Conservation (phyloP, 1,139 yeast genomes). For the Debaryomyces nepalensis region DNA sequence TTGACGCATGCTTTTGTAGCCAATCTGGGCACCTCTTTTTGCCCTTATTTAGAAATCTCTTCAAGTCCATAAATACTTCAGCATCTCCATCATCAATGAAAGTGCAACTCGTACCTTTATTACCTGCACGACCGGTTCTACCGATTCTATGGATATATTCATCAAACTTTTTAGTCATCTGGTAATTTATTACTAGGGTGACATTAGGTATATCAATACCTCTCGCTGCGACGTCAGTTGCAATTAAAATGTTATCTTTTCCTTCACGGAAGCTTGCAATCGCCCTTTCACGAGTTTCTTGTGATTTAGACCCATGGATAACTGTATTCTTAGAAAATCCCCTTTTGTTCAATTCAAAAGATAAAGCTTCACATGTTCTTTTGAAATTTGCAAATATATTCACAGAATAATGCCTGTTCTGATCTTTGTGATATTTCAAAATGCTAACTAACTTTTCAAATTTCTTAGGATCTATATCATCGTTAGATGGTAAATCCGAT, state of each 20-base stretch:
- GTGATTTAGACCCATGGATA: constrained; percentile 87
- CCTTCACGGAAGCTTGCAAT: constrained; percentile 66
- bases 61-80: constrained; percentile 56
- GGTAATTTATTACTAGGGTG: constrained; percentile 81
- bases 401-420: constrained; percentile 47
- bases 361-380: constrained; percentile 69
- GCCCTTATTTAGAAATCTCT: constrained; percentile 53
- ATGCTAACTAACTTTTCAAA: constrained; percentile 30
- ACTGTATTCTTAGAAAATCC: constrained; percentile 57
- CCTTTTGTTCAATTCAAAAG: constrained; percentile 48
- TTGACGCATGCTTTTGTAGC: constrained; percentile 40
- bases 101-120: constrained; percentile 73
- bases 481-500: constrained; percentile 18
- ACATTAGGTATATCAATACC: constrained; percentile 93
- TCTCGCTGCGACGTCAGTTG: constrained; percentile 96
- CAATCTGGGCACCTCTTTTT: constrained; percentile 57
- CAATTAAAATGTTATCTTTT: constrained; percentile 68
- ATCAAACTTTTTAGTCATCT: constrained; percentile 77
- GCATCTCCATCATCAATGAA: constrained; percentile 65
- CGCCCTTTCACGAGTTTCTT: constrained; percentile 85
- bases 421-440: constrained; percentile 25
- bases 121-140: constrained; percentile 95
- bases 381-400: constrained; percentile 84
- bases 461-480: constrained; percentile 30
- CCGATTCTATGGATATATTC: constrained; percentile 94